Conservation (phyloP, 2,329 filamentous ascomycete species). For the Microsporum ferrugineum region DNA sequence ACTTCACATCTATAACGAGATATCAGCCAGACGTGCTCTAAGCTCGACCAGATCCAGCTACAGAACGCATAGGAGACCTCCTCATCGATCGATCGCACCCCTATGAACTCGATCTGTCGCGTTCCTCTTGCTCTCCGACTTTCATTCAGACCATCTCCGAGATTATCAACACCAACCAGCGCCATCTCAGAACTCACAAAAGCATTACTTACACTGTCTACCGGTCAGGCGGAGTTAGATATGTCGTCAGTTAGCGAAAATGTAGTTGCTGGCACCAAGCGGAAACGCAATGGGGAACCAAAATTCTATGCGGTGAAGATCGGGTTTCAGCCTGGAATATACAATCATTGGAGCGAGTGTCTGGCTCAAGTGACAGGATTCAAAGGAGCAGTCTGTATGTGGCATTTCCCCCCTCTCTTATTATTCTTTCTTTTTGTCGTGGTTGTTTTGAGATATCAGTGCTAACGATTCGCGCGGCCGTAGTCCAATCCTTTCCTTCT, state of each 20-base stretch:
- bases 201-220: neutral
- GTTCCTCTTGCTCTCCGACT: neutral
- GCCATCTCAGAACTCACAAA: neutral
- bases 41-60: neutral
- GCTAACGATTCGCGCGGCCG: neutral
- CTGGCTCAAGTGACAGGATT: slow-evolving; percentile 50
- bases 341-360: slow-evolving; percentile 53
- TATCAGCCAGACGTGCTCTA: neutral
- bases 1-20: neutral
- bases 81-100: neutral
- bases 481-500: slow-evolving; percentile 70
- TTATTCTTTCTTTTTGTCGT: neutral
- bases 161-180: neutral
- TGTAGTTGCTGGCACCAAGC: slow-evolving; percentile 40
- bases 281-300: slow-evolving; percentile 41
- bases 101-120: neutral
- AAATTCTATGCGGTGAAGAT: slow-evolving; percentile 55
- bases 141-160: neutral
- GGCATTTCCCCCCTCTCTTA: neutral
- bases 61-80: neutral
- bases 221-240: neutral
- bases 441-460: neutral
- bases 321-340: slow-evolving; percentile 51
- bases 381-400: slow-evolving; percentile 58
- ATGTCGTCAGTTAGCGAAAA: neutral